These are phyloP conservation scores for Cucurbitaria berberidis DNA, from an alignment of 2,329 filamentous ascomycete genomes.

Conservation along the genomic window DNA sequence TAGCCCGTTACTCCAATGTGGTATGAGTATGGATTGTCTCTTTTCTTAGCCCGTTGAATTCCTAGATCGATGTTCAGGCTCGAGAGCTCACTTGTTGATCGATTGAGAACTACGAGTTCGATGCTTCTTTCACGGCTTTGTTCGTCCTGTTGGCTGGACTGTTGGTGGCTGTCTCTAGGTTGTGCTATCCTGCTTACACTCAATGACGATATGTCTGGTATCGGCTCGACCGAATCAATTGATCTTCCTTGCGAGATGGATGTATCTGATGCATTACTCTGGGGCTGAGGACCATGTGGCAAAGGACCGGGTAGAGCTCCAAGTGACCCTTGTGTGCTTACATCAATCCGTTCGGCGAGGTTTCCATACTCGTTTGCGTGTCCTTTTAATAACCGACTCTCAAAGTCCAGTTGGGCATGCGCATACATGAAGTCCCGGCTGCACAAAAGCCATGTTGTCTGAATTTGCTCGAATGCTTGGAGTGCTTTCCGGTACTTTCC, in stretches of 20 bases:
- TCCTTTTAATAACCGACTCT: slow-evolving; percentile 22
- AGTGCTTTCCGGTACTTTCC: slow-evolving; percentile 25
- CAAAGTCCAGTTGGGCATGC: slow-evolving; percentile 30
- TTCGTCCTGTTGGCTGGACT: neutral
- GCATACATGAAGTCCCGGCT: slow-evolving; percentile 32
- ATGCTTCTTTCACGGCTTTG: slow-evolving; percentile 1
- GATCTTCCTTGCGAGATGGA: neutral
- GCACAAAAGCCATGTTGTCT: slow-evolving; percentile 23
- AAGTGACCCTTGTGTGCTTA: neutral
- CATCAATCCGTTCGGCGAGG: slow-evolving; percentile 16
- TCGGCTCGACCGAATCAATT: neutral
- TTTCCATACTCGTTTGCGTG: slow-evolving; percentile 13
- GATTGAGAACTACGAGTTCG: slow-evolving; percentile 2
- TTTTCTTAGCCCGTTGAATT: neutral
- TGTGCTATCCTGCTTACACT: neutral
- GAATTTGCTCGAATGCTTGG: slow-evolving; percentile 23
- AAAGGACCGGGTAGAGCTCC: neutral
- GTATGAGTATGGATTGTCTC: slow-evolving; percentile 25
- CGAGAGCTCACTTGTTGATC: slow-evolving; percentile 10
- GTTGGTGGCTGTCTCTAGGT: slow-evolving; percentile 12
- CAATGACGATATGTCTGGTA: neutral
- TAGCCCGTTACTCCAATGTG: slow-evolving; percentile 31
- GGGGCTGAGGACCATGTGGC: neutral
- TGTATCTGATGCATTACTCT: neutral
- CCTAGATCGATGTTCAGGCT: slow-evolving; percentile 15